A percentile compares a stretch with the other conserved stretches of the same genome.
Conservation (phyloP, 2,329 filamentous ascomycete species). For the Fonsecaea monophora region DNA sequence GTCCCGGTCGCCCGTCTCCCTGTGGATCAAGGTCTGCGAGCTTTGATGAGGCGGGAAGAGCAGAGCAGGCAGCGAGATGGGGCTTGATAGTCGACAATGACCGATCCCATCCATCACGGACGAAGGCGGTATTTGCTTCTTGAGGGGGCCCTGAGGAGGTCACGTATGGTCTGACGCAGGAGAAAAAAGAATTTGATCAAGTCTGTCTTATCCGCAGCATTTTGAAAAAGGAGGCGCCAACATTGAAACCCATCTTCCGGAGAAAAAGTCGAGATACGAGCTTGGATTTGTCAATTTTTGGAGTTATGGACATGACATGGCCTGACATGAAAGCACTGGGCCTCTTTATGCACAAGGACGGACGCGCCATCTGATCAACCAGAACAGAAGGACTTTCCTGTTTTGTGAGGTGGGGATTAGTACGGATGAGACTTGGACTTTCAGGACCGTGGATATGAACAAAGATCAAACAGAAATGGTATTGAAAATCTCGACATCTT, state of each 20-base stretch:
- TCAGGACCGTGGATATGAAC: neutral
- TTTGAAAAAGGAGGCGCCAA: neutral
- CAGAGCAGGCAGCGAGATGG: neutral
- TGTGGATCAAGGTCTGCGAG: neutral
- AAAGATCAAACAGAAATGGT: neutral
- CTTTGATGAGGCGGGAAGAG: neutral
- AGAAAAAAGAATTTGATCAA: neutral
- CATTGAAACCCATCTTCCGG: neutral
- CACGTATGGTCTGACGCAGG: neutral
- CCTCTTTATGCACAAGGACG: too few relatives aligned
- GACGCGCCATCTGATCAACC: too few relatives aligned
- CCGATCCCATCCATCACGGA: neutral
- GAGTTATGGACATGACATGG: neutral
- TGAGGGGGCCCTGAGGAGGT: neutral
- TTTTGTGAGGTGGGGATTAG: too few relatives aligned
- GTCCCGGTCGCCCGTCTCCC: neutral
- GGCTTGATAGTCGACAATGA: neutral
- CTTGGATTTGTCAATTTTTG: neutral
- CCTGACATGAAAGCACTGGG: neutral
- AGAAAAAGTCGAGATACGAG: neutral
- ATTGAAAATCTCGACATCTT: neutral
- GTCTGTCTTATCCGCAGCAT: neutral
- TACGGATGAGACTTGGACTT: too few relatives aligned
- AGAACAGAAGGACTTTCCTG: too few relatives aligned
- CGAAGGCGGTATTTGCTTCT: neutral